phyloP scores from a whole-genome alignment of 805 yeast genomes.

The Ogataea pini region DNA sequence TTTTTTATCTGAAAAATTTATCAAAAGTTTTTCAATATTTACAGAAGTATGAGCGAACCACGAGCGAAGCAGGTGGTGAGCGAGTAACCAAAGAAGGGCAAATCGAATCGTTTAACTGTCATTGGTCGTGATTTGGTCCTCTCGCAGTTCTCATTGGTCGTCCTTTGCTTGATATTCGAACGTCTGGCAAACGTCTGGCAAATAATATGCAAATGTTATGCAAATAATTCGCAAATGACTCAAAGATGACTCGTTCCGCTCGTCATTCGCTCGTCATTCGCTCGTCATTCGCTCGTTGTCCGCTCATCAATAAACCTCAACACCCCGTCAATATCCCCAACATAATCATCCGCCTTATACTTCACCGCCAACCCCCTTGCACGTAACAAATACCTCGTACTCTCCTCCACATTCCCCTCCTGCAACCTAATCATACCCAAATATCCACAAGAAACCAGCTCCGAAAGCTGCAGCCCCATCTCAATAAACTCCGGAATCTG shows the following conservation, averaged over 20 bases:
- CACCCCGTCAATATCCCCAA: conserved; percentile 18
- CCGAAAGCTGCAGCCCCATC: conserved; percentile 18
- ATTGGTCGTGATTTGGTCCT: too few species aligned
- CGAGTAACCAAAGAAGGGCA: too few species aligned
- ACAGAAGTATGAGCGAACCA: too few species aligned
- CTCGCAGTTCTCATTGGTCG: too few species aligned
- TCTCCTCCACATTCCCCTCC: conserved; percentile 13
- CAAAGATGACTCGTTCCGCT: not conserved
- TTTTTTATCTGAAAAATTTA: not conserved
- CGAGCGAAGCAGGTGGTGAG: too few species aligned
- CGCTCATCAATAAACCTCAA: conserved; percentile 10
- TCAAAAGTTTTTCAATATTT: not conserved
- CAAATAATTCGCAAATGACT: too few species aligned
- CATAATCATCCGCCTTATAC: conserved; percentile 20
- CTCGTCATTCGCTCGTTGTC: too few species aligned
- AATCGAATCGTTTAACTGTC: too few species aligned
- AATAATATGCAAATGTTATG: too few species aligned
- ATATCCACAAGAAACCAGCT: conserved; percentile 22
- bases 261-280: too few species aligned
- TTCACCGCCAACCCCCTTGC: conserved; percentile 21
- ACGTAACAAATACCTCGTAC: conserved; percentile 18
- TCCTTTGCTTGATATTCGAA: too few species aligned
- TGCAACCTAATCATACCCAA: conserved; percentile 18
- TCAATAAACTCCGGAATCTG: conserved; percentile 18
- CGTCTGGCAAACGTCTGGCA: too few species aligned